Evolutionary conservation across 495 filamentous ascomycete species (phyloP).

Genomic region (Hyaloscypha hepaticicola): DNA sequence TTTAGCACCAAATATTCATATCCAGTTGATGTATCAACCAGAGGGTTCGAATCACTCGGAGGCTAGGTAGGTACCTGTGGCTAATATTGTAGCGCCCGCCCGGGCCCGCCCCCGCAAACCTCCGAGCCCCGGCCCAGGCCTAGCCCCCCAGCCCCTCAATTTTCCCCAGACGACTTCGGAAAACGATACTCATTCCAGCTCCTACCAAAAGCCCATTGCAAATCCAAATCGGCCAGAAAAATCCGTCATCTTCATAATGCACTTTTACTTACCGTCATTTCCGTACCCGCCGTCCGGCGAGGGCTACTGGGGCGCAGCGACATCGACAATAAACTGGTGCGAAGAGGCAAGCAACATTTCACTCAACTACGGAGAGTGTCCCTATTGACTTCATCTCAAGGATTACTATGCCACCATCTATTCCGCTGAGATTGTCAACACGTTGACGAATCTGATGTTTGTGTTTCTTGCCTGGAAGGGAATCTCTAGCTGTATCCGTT

Average conservation of each 20-base stretch:
- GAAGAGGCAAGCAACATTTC: conserved; percentile 56
- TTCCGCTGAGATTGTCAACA: conserved; percentile 63
- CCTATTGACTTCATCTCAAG: conserved; percentile 33
- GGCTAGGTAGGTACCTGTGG: too few relatives aligned
- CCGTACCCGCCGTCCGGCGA: conserved; percentile 53
- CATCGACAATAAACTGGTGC: conserved; percentile 87
- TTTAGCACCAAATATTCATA: too few relatives aligned
- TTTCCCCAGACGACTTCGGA: too few relatives aligned
- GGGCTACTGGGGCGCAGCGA: conserved; percentile 81
- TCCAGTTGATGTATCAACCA: too few relatives aligned
- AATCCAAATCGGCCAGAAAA: too few relatives aligned
- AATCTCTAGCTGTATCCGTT: conserved; percentile 62
- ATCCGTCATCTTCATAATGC: neutral
- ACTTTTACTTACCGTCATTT: conserved; percentile 37
- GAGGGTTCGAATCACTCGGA: too few relatives aligned
- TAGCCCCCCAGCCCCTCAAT: too few relatives aligned
- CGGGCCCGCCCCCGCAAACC: too few relatives aligned
- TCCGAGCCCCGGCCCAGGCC: too few relatives aligned
- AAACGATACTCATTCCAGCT: too few relatives aligned
- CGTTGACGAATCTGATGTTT: conserved; percentile 77
- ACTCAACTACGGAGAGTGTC: neutral
- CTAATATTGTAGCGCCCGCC: too few relatives aligned
- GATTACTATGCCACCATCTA: conserved; percentile 60
- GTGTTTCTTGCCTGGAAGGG: conserved; percentile 70
- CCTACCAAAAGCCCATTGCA: too few relatives aligned